Conservation (phyloP, 306 rosid species). For the Cucurbita ficifolia region DNA sequence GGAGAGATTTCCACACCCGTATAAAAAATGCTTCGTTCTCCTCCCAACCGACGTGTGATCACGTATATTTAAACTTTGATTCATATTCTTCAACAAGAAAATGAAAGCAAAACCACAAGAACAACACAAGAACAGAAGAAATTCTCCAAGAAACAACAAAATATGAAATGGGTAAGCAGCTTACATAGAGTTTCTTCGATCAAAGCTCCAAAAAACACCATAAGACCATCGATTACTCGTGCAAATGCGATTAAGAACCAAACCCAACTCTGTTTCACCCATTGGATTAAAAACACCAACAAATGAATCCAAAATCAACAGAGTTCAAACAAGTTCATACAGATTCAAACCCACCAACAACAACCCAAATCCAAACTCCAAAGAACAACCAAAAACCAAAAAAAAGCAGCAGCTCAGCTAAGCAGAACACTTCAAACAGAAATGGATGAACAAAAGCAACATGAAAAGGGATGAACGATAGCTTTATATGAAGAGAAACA, state of each 20-base stretch:
- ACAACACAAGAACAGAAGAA: neutral
- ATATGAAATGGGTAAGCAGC: neutral
- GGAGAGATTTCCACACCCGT: too few relatives aligned
- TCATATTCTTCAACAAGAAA: neutral
- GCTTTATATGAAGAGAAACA: neutral
- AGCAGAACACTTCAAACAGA: neutral
- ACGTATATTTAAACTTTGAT: neutral
- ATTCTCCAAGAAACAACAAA: neutral
- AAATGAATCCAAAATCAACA: constrained; percentile 9
- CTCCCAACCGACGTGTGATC: too few relatives aligned
- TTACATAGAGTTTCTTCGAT: constrained; percentile 51
- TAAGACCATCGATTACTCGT: constrained; percentile 52
- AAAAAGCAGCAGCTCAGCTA: neutral
- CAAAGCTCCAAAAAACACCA: constrained; percentile 67
- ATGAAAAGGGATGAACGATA: neutral
- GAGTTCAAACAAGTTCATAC: neutral
- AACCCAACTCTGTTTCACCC: constrained; percentile 24
- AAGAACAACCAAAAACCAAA: neutral
- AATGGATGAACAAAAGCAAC: neutral
- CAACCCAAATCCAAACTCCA: neutral
- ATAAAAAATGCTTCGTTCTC: too few relatives aligned
- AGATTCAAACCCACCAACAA: constrained; percentile 10
- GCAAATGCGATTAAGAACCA: constrained; percentile 43
- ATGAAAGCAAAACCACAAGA: neutral
- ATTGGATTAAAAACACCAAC: constrained; percentile 20